Evolutionary conservation across 2,329 filamentous ascomycete genomes (phyloP), one percentile per base, ranked within the genome.

Genomic region (Sporothrix phasma): DNA sequence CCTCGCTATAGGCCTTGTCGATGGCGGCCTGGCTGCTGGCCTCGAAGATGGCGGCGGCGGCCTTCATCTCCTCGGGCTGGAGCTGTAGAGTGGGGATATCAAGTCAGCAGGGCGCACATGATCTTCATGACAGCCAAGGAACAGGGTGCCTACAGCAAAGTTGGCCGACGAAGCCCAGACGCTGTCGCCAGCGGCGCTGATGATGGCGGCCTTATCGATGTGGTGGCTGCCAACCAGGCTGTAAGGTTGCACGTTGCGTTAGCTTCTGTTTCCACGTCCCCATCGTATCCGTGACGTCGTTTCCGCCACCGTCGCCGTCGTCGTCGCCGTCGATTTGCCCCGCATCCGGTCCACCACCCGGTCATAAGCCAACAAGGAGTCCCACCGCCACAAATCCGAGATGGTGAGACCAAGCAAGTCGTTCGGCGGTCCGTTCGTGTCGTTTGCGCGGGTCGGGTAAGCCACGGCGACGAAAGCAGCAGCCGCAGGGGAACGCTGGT

Each of bases 201-300:
- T 86, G 75, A 96, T 92, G 74, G 89, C 89, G 72, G 84, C 92
- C 80, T 91, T 88, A 80, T 94, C 88, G 73, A 96, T 78, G 75
- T 92, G 87, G 73, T 87, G 87, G 71, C 83, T 87, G 78, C 82
- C 88, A 73, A 95, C 84, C 72, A 96, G 85, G 84, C 91, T 96
- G 73, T 70, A 67, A 3, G 11, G 29, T 43, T 56, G 34, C 22
- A n/a, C 26, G 49, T 53, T 26, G 61, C 41, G 39, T 63, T 60
- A 65, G 61, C 34, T 61, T 62, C 11, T 45, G 11, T 64, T 22
- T 39, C 6, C 15, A 37, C 15, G n/a, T n/a, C n/a, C n/a, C n/a
- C 2, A 7, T 11, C 3, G 34, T 24, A 22, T 19, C 2, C 6
- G 19, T 39, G n/a, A n/a, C 34, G 15, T 37, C 15, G 34, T 37